A percentile compares a stretch with the other conserved stretches of the same genome.
Evolutionary conservation across 805 yeast genomes (phyloP).

Genomic region (Scheffersomyces stipitis): DNA sequence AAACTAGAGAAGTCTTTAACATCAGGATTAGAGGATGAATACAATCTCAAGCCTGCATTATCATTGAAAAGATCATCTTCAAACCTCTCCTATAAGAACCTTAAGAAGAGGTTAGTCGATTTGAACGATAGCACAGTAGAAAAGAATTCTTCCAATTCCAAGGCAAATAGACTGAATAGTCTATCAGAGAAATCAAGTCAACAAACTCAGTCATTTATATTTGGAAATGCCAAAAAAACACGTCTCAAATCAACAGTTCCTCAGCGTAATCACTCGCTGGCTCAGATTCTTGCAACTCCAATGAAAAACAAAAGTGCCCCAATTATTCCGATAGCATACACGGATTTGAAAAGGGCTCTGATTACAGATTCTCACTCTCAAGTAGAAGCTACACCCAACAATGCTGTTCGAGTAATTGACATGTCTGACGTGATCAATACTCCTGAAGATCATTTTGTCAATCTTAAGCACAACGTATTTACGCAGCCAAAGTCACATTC

Average conservation of each 20-base stretch:
- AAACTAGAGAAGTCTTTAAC: slow-evolving; percentile 18
- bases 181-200: slow-evolving; percentile 5
- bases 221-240: slow-evolving; percentile 24
- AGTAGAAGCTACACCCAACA: slow-evolving; percentile 8
- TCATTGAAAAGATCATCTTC: slow-evolving; percentile 41
- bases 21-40: slow-evolving; percentile 12
- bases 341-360: no score
- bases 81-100: slow-evolving; percentile 35
- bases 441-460: slow-evolving; percentile 9
- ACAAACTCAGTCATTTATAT: slow-evolving; percentile 25
- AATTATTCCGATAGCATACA: background rate
- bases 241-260: slow-evolving; percentile 7
- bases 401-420: slow-evolving; percentile 1
- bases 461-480: background rate
- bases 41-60: slow-evolving; percentile 31
- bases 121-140: slow-evolving; percentile 18
- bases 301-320: slow-evolving; percentile 12
- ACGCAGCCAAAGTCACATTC: background rate
- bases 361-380: slow-evolving; percentile 4
- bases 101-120: slow-evolving; percentile 42
- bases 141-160: background rate
- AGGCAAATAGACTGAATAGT: slow-evolving; percentile 11
- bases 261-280: background rate
- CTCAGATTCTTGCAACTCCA: slow-evolving; percentile 30
- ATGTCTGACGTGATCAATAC: slow-evolving; percentile 5